Base-by-base conservation (phyloP, 1,284 basidiomycete genomes). In the Schizopora paradoxa region DNA sequence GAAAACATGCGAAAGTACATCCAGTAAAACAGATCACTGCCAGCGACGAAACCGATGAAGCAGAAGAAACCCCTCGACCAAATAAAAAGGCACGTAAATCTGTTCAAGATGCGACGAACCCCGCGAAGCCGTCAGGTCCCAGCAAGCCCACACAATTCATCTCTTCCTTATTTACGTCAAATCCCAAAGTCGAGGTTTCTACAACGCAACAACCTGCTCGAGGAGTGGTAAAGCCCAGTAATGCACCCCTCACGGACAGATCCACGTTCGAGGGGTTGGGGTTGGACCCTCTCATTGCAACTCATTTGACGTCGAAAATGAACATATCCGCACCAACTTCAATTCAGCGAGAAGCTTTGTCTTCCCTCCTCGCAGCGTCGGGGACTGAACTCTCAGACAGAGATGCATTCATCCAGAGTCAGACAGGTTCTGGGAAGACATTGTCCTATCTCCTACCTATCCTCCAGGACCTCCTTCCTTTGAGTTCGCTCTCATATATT, bases 381-480 rank as follows among this genome's bases (percentile, higher is more conserved):
- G 63, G 72, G 0, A 56, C 66, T 37, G 67, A 67, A 27, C 66
- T 65, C 41, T 56, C 60, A 16, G 66, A 66, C 21, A 74, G 87
- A 46, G 96, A 99, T 64, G 79, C 91, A 11, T 93, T 99, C 61
- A 88, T 99, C 44, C 94, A 98, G 62, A 91, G 92, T 4, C 95
- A 99, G 63, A 99, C 96, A 0, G 96, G 96, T 49, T 98, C 94
- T 0, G 96, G 96, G 56, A 99, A 99, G 69, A 99, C 95, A 0
- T 71, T 99, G 18, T 81, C 95, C 2, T 99, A 91, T 67, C 78
- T 99, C 13, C 78, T 99, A 3, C 96, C 96, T 14, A 93, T 99
- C 62, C 77, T 99, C 31, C 92, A 99, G 57, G 91, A 95, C 60
- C 80, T 96, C 33, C 76, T 99, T 22, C 91, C 92, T 0, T 73